phyloP scores from a whole-genome alignment of 2,329 filamentous ascomycete genomes.

The Zasmidium angulare region DNA sequence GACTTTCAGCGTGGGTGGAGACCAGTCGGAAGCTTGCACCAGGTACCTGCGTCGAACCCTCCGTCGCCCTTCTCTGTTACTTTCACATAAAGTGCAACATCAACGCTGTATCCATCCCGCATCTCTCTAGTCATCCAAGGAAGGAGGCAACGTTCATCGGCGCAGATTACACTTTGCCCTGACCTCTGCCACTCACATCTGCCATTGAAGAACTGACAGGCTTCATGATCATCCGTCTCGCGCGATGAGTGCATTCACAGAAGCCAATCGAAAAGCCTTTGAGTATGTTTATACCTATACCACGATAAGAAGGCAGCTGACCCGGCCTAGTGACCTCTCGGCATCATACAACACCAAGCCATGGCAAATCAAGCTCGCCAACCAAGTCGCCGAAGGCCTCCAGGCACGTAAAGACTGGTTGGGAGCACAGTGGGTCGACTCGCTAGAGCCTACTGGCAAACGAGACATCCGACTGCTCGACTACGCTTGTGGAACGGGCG shows the following conservation, averaged over 20 bases:
- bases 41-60: background rate
- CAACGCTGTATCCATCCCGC: background rate
- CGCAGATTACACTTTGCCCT: background rate
- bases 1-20: background rate
- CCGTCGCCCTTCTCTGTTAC: background rate
- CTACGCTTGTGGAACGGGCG: slow-evolving; percentile 38
- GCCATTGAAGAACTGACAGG: background rate
- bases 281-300: slow-evolving; percentile 22
- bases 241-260: slow-evolving; percentile 35
- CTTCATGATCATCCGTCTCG: background rate
- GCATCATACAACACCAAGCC: slow-evolving; percentile 33
- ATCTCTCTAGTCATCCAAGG: background rate
- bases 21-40: background rate
- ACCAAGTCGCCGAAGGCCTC: slow-evolving; percentile 31
- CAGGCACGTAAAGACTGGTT: slow-evolving; percentile 31
- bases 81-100: background rate
- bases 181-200: background rate
- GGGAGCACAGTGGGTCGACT: slow-evolving; percentile 26
- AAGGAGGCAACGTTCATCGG: background rate
- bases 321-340: slow-evolving; percentile 30
- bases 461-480: slow-evolving; percentile 31
- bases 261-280: slow-evolving; percentile 36
- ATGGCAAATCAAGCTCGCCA: slow-evolving; percentile 33
- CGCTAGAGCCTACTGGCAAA: slow-evolving; percentile 4
- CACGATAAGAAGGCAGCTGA: background rate